Conservation (phyloP, 2,329 filamentous ascomycete genomes). For the Aspergillus phoenicis region DNA sequence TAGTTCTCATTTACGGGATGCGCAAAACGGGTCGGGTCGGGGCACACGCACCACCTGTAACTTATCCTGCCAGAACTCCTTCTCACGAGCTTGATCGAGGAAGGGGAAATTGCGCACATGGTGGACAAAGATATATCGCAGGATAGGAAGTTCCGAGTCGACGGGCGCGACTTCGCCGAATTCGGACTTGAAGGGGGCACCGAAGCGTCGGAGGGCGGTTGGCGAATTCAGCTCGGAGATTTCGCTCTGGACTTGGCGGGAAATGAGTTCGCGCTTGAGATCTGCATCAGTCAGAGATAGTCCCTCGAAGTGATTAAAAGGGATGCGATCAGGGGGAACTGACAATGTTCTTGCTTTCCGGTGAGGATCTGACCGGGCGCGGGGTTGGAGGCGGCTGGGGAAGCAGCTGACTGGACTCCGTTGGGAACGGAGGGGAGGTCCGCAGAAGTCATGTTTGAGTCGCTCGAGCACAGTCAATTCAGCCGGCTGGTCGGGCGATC, state of each 20-base stretch:
- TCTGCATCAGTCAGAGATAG: conserved; percentile 56
- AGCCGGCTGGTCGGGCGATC: conserved; percentile 3
- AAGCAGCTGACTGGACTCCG: conserved; percentile 16
- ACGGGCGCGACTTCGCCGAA: conserved; percentile 89
- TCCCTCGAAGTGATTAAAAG: not conserved
- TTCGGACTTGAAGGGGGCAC: conserved; percentile 90
- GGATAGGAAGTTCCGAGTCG: conserved; percentile 88
- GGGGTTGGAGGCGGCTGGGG: conserved; percentile 34
- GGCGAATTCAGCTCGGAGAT: conserved; percentile 92
- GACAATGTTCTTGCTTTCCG: conserved; percentile 98
- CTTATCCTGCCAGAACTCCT: conserved; percentile 99
- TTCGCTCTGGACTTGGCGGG: conserved; percentile 85
- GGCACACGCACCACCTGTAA: conserved; percentile 75
- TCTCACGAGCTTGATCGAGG: conserved; percentile 92
- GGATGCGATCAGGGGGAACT: conserved; percentile 31
- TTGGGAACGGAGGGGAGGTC: not conserved
- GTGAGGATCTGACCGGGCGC: conserved; percentile 69
- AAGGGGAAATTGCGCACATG: conserved; percentile 98
- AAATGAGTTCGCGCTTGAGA: conserved; percentile 92
- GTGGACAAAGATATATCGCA: conserved; percentile 96
- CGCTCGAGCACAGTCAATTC: conserved; percentile 3
- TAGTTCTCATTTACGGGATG: not conserved
- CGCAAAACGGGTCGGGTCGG: not conserved
- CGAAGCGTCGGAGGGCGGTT: conserved; percentile 91
- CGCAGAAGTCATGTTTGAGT: conserved; percentile 5